Conservation (phyloP, 2,329 filamentous ascomycete genomes). For the Colletotrichum sp. region DNA sequence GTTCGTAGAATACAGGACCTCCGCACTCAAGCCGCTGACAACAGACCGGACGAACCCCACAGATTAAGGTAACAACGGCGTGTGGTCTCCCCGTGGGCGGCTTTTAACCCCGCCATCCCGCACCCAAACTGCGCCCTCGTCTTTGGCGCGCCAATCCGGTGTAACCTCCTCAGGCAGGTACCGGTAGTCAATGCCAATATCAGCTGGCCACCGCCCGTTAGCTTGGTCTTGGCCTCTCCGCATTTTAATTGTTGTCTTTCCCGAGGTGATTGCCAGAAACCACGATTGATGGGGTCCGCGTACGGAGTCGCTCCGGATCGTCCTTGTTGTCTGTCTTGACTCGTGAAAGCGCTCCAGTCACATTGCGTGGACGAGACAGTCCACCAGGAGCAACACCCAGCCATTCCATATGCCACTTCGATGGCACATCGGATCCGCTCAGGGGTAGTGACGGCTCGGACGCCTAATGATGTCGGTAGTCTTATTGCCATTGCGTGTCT, state of each 20-base stretch:
- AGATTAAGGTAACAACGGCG: background rate
- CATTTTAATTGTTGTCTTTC: background rate
- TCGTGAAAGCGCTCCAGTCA: slow-evolving; percentile 2
- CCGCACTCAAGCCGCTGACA: background rate
- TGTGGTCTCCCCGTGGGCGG: background rate
- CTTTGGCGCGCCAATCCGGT: slow-evolving; percentile 13
- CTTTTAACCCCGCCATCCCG: background rate
- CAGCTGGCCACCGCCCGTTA: background rate
- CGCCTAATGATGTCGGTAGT: background rate
- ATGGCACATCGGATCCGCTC: background rate
- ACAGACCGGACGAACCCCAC: slow-evolving; percentile 5
- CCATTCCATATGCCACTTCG: background rate
- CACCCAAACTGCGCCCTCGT: background rate
- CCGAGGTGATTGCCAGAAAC: background rate
- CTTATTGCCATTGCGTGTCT: background rate
- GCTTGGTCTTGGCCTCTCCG: slow-evolving; percentile 8
- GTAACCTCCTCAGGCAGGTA: slow-evolving; percentile 4
- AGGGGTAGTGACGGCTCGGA: background rate
- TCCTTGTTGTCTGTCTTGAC: background rate
- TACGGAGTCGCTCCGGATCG: background rate
- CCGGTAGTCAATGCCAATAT: background rate
- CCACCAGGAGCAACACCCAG: background rate
- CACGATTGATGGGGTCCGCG: background rate
- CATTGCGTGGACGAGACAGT: background rate
- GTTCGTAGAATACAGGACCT: background rate